Evolutionary conservation across 2,329 filamentous ascomycete genomes (phyloP).

Genomic region (Fusarium miscanthi): DNA sequence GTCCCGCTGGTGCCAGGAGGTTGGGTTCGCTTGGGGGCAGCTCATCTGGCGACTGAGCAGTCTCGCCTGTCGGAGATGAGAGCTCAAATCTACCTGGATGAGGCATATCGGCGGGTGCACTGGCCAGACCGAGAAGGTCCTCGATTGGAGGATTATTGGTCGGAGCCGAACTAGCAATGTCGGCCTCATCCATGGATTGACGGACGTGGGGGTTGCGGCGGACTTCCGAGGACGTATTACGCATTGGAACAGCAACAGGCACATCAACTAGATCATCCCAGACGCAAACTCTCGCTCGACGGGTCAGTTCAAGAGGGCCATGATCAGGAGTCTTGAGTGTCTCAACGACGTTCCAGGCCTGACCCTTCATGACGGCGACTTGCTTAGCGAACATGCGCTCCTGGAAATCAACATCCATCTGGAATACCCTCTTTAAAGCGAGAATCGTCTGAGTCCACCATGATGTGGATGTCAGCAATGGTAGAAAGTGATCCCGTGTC

Average conservation of each 20-base stretch:
- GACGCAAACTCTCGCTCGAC: slow-evolving; percentile 90
- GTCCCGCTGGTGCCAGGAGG: slow-evolving; percentile 22
- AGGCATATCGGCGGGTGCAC: slow-evolving; percentile 73
- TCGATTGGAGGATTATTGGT: slow-evolving; percentile 51
- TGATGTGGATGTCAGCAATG: slow-evolving; percentile 89
- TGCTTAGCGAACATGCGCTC: slow-evolving; percentile 99
- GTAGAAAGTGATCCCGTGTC: slow-evolving; percentile 94
- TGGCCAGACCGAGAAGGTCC: slow-evolving; percentile 78
- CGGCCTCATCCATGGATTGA: slow-evolving; percentile 79
- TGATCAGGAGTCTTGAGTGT: slow-evolving; percentile 93
- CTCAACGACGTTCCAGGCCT: slow-evolving; percentile 99
- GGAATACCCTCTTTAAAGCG: slow-evolving; percentile 86
- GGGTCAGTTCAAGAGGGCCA: slow-evolving; percentile 90
- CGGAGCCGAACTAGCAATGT: slow-evolving; percentile 70
- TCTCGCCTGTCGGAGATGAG: slow-evolving; percentile 57
- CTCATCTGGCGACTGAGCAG: slow-evolving; percentile 55
- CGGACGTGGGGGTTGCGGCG: slow-evolving; percentile 69
- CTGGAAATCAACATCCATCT: slow-evolving; percentile 94
- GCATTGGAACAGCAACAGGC: slow-evolving; percentile 91
- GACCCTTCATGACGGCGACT: slow-evolving; percentile 98
- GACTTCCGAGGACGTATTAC: slow-evolving; percentile 85
- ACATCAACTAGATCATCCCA: slow-evolving; percentile 99
- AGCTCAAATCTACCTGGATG: slow-evolving; percentile 82
- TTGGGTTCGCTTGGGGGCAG: slow-evolving; percentile 37
- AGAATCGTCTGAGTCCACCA: slow-evolving; percentile 98